Conservation (phyloP, 2,329 filamentous ascomycete species). For the Clarireedia homoeocarpa region DNA sequence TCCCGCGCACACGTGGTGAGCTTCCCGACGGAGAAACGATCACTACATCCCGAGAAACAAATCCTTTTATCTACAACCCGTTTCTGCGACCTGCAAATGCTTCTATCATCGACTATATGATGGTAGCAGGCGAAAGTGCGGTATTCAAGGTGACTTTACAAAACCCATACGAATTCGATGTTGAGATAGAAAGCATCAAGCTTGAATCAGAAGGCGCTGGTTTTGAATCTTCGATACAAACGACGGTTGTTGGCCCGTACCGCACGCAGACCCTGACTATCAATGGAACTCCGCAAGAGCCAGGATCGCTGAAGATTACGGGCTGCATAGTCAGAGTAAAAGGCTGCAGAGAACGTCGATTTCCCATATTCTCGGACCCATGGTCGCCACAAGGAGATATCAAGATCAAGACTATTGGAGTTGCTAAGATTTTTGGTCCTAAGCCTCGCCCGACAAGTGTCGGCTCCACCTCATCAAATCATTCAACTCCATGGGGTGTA, state of each 20-base stretch:
- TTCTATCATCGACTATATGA: conserved; percentile 52
- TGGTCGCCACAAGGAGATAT: conserved; percentile 64
- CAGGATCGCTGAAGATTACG: conserved; percentile 64
- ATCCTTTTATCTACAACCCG: conserved; percentile 93
- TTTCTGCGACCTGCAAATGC: conserved; percentile 65
- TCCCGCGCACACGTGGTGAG: conserved; percentile 52
- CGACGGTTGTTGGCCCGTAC: conserved; percentile 68
- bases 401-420: conserved; percentile 71
- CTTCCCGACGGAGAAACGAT: conserved; percentile 36
- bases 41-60: conserved; percentile 38
- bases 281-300: conserved; percentile 54
- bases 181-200: conserved; percentile 76
- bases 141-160: conserved; percentile 79
- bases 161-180: conserved; percentile 88
- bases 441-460: conserved; percentile 27
- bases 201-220: conserved; percentile 67
- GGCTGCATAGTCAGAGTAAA: conserved; percentile 74
- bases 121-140: conserved; percentile 72
- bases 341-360: conserved; percentile 74
- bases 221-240: conserved; percentile 59
- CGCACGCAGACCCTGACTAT: conserved; percentile 73
- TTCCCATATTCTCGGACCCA: conserved; percentile 71
- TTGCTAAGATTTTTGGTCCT: conserved; percentile 38
- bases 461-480: conserved; percentile 29
- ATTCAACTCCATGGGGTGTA: conserved; percentile 12